phyloP scores from a whole-genome alignment of 306 rosid genomes.

The Trifolium subterraneum region DNA sequence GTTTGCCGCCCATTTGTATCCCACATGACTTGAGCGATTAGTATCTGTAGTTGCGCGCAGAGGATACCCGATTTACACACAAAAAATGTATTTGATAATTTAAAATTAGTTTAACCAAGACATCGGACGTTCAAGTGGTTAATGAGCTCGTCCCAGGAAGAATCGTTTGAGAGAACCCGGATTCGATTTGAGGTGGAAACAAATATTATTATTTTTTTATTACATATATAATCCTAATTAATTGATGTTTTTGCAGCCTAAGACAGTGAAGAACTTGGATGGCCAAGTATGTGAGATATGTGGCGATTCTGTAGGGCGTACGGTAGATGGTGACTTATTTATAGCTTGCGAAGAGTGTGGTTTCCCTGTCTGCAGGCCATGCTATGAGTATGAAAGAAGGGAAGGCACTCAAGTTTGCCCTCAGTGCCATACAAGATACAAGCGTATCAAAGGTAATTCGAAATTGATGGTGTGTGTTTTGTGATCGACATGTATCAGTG shows the following conservation, averaged over 20 bases:
- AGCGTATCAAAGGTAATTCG: conserved; percentile 82
- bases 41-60: too few relatives aligned
- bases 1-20: too few relatives aligned
- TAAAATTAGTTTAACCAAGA: too few relatives aligned
- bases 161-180: too few relatives aligned
- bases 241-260: conserved; percentile 61
- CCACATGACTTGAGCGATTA: too few relatives aligned
- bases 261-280: conserved; percentile 88
- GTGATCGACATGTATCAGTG: background rate
- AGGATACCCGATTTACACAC: too few relatives aligned
- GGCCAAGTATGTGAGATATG: conserved; percentile 98
- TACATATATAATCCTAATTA: background rate
- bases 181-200: too few relatives aligned
- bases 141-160: too few relatives aligned
- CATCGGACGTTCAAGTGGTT: too few relatives aligned
- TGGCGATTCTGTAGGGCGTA: conserved; percentile 85
- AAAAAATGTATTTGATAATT: too few relatives aligned
- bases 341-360: conserved; percentile 99
- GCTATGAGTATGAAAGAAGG: conserved; percentile 95
- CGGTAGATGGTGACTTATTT: conserved; percentile 89
- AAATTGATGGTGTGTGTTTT: background rate
- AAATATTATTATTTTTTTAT: too few relatives aligned
- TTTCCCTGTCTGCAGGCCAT: conserved; percentile 93
- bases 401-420: conserved; percentile 97
- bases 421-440: conserved; percentile 93